phyloP scores from a whole-genome alignment of 768 basidiomycete genomes.

The Macrolepiota dolichaula region DNA sequence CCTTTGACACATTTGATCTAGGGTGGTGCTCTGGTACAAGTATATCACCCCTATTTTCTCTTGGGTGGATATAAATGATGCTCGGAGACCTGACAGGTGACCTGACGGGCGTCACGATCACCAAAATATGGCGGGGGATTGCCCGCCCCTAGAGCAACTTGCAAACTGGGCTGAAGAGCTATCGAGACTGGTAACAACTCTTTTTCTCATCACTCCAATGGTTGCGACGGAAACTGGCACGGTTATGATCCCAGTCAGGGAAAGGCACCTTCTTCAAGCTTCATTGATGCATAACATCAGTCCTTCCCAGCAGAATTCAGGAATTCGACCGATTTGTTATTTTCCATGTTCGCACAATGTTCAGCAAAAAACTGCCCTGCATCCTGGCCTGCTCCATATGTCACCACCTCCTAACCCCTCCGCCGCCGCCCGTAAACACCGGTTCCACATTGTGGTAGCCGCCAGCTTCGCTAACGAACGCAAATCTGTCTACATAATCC shows the following conservation, averaged over 20 bases:
- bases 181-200: constrained; percentile 44
- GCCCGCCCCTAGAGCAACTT: constrained; percentile 41
- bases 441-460: too few species aligned
- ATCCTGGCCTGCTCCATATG: constrained; percentile 38
- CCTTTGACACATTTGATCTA: constrained; percentile 15
- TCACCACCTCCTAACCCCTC: background rate
- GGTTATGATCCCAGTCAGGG: constrained; percentile 17
- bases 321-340: constrained; percentile 47
- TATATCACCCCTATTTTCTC: constrained; percentile 46
- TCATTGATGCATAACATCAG: constrained; percentile 15
- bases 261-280: background rate
- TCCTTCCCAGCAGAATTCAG: constrained; percentile 42
- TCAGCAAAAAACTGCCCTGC: constrained; percentile 46
- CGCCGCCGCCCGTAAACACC: background rate
- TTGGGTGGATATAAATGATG: constrained; percentile 50
- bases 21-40: constrained; percentile 58
- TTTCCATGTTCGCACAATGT: constrained; percentile 42
- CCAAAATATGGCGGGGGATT: too few species aligned
- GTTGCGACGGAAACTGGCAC: constrained; percentile 54
- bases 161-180: constrained; percentile 38
- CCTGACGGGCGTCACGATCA: constrained; percentile 44
- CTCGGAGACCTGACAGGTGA: constrained; percentile 53
- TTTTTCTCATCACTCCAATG: constrained; percentile 39
- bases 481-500: too few species aligned
- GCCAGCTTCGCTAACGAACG: too few species aligned